Percentiles rank a stretch among this genome's conserved stretches.
Evolutionary conservation across 2,329 filamentous ascomycete genomes (phyloP).

Genomic region (Penicillium sp.): DNA sequence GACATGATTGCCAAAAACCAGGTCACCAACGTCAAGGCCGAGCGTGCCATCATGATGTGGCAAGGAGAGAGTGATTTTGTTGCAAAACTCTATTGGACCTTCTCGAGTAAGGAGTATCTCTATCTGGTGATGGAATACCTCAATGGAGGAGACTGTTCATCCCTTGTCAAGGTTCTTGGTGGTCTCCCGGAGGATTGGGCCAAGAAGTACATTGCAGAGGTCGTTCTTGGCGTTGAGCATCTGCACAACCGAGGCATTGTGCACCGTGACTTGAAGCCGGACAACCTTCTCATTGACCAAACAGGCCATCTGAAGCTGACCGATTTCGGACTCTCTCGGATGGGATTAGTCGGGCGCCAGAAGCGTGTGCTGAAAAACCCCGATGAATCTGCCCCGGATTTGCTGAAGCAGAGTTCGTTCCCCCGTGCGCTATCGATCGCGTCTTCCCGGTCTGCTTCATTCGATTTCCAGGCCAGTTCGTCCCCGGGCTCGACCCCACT

Average conservation of each 20-base stretch:
- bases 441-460: constrained; percentile 89
- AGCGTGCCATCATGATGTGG: constrained; percentile 99
- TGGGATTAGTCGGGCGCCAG: constrained; percentile 95
- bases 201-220: constrained; percentile 95
- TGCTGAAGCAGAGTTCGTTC: constrained; percentile 91
- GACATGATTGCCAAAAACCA: constrained; percentile 99
- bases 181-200: constrained; percentile 96
- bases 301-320: constrained; percentile 96
- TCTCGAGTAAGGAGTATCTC: constrained; percentile 98
- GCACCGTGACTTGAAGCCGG: constrained; percentile 93
- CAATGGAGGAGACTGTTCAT: constrained; percentile 95
- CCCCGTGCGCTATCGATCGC: constrained; percentile 79
- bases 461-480: constrained; percentile 78
- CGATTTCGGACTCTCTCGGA: constrained; percentile 93
- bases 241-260: constrained; percentile 93
- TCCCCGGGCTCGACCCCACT: constrained; percentile 85
- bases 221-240: constrained; percentile 95
- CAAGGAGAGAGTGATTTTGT: constrained; percentile 99
- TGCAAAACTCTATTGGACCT: constrained; percentile 98
- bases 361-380: constrained; percentile 82
- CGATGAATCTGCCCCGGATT: constrained; percentile 83
- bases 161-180: constrained; percentile 89
- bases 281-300: constrained; percentile 95
- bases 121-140: constrained; percentile 99
- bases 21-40: constrained; percentile 97